Evolutionary conservation across 2,329 filamentous ascomycete species (phyloP).

Genomic region (Phymatotrichopsis omnivora): DNA sequence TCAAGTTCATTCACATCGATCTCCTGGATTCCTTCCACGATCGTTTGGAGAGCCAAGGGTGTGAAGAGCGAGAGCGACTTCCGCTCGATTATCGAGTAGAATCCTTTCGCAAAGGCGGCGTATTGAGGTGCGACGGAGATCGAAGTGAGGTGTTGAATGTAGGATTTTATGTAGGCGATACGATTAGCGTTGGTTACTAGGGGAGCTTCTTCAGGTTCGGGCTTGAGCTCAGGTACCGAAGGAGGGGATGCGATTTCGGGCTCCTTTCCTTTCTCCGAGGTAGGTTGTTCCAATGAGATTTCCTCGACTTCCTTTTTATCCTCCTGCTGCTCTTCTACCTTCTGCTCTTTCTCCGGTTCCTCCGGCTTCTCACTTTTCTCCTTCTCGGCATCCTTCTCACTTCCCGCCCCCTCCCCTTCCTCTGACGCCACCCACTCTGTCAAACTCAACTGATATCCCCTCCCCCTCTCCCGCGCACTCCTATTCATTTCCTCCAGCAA

Average conservation of each 20-base stretch:
- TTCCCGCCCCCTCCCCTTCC: conserved; percentile 11
- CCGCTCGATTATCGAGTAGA: conserved; percentile 60
- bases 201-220: conserved; percentile 47
- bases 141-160: conserved; percentile 72
- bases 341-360: neutral
- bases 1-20: conserved; percentile 69
- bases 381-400: conserved; percentile 14
- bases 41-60: conserved; percentile 57
- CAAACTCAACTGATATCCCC: conserved; percentile 15
- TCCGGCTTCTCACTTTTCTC: conserved; percentile 4
- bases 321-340: neutral
- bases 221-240: conserved; percentile 1
- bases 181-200: conserved; percentile 76
- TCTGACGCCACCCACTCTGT: conserved; percentile 14
- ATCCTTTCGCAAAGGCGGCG: conserved; percentile 70
- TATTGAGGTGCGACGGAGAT: conserved; percentile 68
- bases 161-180: conserved; percentile 68
- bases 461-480: conserved; percentile 3
- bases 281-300: neutral
- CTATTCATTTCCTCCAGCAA: conserved; percentile 14
- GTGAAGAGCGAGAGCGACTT: conserved; percentile 64
- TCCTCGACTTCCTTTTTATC: neutral
- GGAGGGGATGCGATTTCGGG: neutral
- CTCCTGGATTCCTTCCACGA: conserved; percentile 73
- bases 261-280: neutral